Conservation (phyloP, 108 stramenopile genomes). For the Chaetoceros muelleri region DNA sequence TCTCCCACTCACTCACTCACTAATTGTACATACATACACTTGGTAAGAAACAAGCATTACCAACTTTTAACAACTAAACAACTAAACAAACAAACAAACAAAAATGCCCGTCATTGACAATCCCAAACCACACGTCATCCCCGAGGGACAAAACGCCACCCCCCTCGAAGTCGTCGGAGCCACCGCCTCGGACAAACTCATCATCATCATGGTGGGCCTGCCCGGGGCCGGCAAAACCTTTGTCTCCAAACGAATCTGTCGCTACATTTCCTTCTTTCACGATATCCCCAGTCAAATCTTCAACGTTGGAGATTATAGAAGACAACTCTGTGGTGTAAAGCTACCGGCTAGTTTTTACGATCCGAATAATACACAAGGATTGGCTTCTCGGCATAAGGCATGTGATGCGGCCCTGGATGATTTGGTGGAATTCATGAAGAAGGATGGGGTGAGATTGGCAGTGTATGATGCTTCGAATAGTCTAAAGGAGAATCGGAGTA, state of each 20-base stretch:
- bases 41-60: too few relatives aligned
- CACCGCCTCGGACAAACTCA: conserved; percentile 79
- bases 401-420: conserved; percentile 85
- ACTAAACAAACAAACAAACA: neutral
- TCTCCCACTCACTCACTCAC: too few relatives aligned
- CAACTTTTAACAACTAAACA: too few relatives aligned
- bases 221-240: conserved; percentile 97
- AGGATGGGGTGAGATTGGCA: conserved; percentile 84
- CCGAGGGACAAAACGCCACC: conserved; percentile 83
- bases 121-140: conserved; percentile 72
- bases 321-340: conserved; percentile 69
- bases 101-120: conserved; percentile 40
- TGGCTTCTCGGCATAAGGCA: conserved; percentile 44
- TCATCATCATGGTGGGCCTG: conserved; percentile 93
- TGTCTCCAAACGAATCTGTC: conserved; percentile 89
- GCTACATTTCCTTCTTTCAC: conserved; percentile 88
- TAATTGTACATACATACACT: too few relatives aligned
- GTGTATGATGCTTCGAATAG: conserved; percentile 96
- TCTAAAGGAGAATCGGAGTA: conserved; percentile 54
- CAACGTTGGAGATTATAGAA: conserved; percentile 92
- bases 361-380: conserved; percentile 67
- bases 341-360: conserved; percentile 86
- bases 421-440: conserved; percentile 65
- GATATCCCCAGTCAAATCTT: conserved; percentile 83
- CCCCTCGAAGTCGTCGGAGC: conserved; percentile 81